A percentile compares a stretch with the other conserved stretches of the same genome.
phyloP scores from a whole-genome alignment of 2,329 filamentous ascomycete genomes.

The Nannizziopsis barbatae region DNA sequence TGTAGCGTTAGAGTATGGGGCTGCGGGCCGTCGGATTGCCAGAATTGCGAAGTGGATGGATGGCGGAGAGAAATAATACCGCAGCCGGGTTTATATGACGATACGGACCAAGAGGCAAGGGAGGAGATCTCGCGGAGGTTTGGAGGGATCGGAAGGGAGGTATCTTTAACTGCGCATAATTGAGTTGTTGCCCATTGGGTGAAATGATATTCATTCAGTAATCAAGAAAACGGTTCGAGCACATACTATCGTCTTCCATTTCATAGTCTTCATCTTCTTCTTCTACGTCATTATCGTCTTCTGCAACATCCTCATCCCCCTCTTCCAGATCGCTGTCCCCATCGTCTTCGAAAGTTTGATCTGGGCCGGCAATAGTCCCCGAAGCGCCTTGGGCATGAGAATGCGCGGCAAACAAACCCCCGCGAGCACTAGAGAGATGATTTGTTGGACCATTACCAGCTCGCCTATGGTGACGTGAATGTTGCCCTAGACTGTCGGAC shows the following conservation, averaged over 20 bases:
- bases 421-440: background rate
- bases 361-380: constrained; percentile 1
- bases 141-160: constrained; percentile 29
- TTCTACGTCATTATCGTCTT: constrained; percentile 18
- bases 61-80: constrained; percentile 49
- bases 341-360: constrained; percentile 8
- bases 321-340: constrained; percentile 12
- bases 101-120: constrained; percentile 56
- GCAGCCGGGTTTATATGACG: constrained; percentile 51
- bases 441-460: background rate
- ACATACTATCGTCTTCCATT: constrained; percentile 26
- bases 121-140: constrained; percentile 53
- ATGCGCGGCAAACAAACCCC: background rate
- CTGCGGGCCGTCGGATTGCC: constrained; percentile 57
- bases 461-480: background rate
- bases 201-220: background rate
- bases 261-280: constrained; percentile 24
- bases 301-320: constrained; percentile 15
- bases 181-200: background rate
- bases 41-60: constrained; percentile 47
- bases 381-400: background rate
- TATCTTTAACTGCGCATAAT: constrained; percentile 20
- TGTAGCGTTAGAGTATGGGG: constrained; percentile 53
- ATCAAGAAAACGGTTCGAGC: background rate
- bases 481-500: background rate